A percentile compares a stretch with the other conserved stretches of the same genome.
These are phyloP conservation scores for Stereum hirsutum DNA, from an alignment of 1,284 basidiomycete genomes.

Conservation along the genomic window DNA sequence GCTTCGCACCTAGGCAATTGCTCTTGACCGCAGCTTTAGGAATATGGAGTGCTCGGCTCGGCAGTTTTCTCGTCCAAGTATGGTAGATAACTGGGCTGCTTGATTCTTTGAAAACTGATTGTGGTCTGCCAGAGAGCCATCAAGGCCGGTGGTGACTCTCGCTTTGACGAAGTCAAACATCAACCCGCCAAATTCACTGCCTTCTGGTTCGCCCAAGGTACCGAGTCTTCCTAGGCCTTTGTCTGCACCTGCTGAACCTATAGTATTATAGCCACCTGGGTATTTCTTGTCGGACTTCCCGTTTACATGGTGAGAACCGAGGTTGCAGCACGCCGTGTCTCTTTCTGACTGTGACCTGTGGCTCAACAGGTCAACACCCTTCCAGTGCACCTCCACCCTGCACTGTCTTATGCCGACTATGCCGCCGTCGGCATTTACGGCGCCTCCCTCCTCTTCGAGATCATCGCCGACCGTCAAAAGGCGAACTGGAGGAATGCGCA, in stretches of 20 bases:
- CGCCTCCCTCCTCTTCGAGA: constrained; percentile 52
- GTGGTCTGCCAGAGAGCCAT: constrained; percentile 28
- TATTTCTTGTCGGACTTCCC: constrained; percentile 59
- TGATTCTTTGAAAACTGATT: constrained; percentile 1
- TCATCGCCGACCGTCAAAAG: constrained; percentile 67
- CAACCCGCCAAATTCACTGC: constrained; percentile 48
- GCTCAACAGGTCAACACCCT: constrained; percentile 42
- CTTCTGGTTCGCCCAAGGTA: constrained; percentile 68
- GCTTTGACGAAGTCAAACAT: constrained; percentile 65
- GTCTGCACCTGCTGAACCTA: constrained; percentile 1
- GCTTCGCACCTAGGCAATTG: constrained; percentile 55
- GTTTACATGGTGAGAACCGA: constrained; percentile 45
- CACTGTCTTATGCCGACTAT: constrained; percentile 52
- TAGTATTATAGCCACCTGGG: constrained; percentile 48
- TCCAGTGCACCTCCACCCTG: constrained; percentile 45
- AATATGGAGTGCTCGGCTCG: constrained; percentile 58
- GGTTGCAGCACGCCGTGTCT: not conserved
- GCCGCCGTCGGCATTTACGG: constrained; percentile 49
- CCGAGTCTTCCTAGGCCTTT: not conserved
- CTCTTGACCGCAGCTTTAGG: constrained; percentile 42
- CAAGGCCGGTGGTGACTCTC: constrained; percentile 46
- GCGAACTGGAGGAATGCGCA: constrained; percentile 54
- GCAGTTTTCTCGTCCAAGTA: constrained; percentile 52
- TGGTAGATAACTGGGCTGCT: constrained; percentile 12
- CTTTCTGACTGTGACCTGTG: constrained; percentile 6